These are phyloP conservation scores for Starmerella stigmatis DNA, from an alignment of 805 yeast species.

Conservation along the genomic window DNA sequence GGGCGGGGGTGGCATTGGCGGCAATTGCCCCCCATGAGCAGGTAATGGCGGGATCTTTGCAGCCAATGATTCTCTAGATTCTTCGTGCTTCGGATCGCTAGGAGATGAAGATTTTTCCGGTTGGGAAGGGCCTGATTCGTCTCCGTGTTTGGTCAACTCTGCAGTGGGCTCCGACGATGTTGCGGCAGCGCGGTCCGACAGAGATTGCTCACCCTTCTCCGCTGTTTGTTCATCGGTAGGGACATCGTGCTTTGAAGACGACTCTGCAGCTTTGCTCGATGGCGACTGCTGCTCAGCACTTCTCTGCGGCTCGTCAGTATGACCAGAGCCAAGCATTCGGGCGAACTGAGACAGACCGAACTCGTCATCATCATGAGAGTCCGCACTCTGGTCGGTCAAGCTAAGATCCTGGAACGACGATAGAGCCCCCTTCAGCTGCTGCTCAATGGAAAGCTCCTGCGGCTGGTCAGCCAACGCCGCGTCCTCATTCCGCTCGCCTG, in stretches of 20 bases:
- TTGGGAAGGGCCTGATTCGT: too few species aligned
- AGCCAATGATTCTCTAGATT: background rate
- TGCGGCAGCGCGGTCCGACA: too few species aligned
- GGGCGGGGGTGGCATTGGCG: conserved; percentile 24
- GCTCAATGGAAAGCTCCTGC: conserved; percentile 22
- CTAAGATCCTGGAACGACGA: conserved; percentile 21
- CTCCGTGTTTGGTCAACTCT: too few species aligned
- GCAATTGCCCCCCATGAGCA: conserved; percentile 11
- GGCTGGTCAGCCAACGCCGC: background rate
- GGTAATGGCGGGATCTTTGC: conserved; percentile 21
- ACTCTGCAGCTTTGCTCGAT: too few species aligned
- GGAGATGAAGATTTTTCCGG: background rate
- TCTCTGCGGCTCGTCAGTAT: background rate
- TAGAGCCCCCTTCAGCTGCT: conserved; percentile 26
- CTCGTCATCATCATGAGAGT: conserved; percentile 1
- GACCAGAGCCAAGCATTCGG: background rate
- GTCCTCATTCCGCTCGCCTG: background rate
- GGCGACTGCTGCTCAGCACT: too few species aligned
- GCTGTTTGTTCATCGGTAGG: too few species aligned
- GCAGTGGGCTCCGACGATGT: too few species aligned
- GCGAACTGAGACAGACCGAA: conserved; percentile 10
- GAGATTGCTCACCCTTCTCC: too few species aligned
- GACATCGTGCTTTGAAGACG: too few species aligned
- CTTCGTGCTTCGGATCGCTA: background rate
- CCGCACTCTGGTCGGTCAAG: conserved; percentile 8